phyloP scores from a whole-genome alignment of 2,329 filamentous ascomycete genomes.

The Fusarium miscanthi region DNA sequence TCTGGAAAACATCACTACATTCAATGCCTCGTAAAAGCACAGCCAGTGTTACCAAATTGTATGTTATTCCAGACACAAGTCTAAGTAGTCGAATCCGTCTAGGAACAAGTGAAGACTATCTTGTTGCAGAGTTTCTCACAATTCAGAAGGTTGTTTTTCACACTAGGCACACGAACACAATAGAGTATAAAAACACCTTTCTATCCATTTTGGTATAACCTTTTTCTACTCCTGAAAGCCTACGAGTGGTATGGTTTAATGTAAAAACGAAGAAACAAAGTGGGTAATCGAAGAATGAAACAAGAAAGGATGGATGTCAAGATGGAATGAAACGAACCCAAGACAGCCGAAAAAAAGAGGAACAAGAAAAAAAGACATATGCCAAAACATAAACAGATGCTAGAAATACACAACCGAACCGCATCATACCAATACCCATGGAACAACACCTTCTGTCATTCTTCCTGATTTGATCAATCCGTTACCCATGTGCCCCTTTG shows the following conservation, averaged over 20 bases:
- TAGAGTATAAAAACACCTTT: slow-evolving; percentile 38
- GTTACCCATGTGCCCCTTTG: slow-evolving; percentile 24
- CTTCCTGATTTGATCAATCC: slow-evolving; percentile 21
- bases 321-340: background rate
- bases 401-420: slow-evolving; percentile 36
- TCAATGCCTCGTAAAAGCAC: background rate
- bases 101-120: background rate
- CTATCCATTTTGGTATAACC: slow-evolving; percentile 48
- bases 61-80: background rate
- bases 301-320: slow-evolving; percentile 2
- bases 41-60: background rate
- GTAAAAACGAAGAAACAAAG: slow-evolving; percentile 29
- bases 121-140: background rate
- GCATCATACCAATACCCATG: slow-evolving; percentile 21
- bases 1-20: background rate
- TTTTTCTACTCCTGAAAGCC: slow-evolving; percentile 45
- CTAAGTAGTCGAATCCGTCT: background rate
- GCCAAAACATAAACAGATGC: slow-evolving; percentile 11
- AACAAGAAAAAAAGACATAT: background rate
- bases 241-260: slow-evolving; percentile 43
- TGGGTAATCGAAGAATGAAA: slow-evolving; percentile 29
- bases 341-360: background rate
- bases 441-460: slow-evolving; percentile 33
- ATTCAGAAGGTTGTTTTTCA: background rate
- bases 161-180: background rate